Evolutionary conservation across 768 basidiomycete genomes (phyloP), one percentile per base, ranked within the genome.

Genomic region (Tricholomella constricta): DNA sequence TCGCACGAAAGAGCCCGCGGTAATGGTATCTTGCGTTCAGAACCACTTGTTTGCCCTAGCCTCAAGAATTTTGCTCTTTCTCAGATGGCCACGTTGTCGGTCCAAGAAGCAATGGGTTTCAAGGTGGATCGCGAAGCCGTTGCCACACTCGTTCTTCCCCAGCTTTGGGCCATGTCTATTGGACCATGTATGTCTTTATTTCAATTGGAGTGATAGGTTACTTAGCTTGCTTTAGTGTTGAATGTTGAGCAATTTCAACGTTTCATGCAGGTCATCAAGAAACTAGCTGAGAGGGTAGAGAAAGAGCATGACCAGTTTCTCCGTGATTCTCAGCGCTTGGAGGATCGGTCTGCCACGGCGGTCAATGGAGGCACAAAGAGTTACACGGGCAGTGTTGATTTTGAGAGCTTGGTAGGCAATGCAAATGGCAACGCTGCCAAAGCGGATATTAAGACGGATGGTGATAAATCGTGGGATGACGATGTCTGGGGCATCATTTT

Each of bases 121-220:
- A 97, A 96, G 66, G 86, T 98, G 2, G 95, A 97, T 60, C 82
- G 94, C 43, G 93, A 95, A 69, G 92, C 94, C 9, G 90, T 94
- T 10, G 92, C 92, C 2, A 91, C 88, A 0, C 76, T 93, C 37
- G 90, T 96, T 26, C 74, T 96, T 11, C 93, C 93, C 8, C 93
- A 96, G 75, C 72, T 95, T 23, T 99, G 97, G 97, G 78, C 88
- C 3, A 98, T 99, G 94, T 94, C 91, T 3, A 96, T 98, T 75
- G 95, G 94, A 22, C 95, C 95, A 49, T 67, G 92, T 93, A 65
- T 62, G 89, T 79, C 6, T 37, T 12, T 37, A 20, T 12, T 36
- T 25, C 27, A 25, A 17, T 25, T 10, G 23, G 36, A 38, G 23
- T 27, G 2, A n/a, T 20, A 27, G 27, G 3, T 44, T 48, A 36